Base-by-base conservation (phyloP, 2,329 filamentous ascomycete genomes). In the Trichoderma koningiopsis region DNA sequence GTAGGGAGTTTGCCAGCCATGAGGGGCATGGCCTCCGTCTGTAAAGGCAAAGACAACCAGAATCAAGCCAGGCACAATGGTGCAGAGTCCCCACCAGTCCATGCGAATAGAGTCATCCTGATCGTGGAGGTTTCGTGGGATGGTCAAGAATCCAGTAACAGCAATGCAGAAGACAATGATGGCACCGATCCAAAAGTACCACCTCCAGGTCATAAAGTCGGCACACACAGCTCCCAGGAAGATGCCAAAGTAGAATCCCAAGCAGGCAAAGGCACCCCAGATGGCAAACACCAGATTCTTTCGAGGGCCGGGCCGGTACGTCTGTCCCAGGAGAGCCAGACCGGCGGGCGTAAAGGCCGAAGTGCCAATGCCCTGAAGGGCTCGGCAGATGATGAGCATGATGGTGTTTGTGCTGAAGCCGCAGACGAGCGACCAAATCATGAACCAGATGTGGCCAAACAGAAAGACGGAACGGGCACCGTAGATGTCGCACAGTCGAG, bases 11-110 rank as follows among this genome's bases (percentile, higher is more conserved):
- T 79, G 82, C 91, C 92, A 95, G 1, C 89, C 87, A 3, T 88
- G 76, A 0, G 89, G 86, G 0, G 91, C 91, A 76, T 92, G 88
- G 0, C 89, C 86, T 8, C 89, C 89, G 59, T 93, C 89, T 0
- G 92, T 94, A 63, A 96, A 86, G 0, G 92, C 90, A 74, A 90
- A 95, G 0, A 93, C 89, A 72, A 93, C 83, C 31, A 96, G 83
- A 2, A 91, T 83, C 14, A 94, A 78, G 0, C 90, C 92, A 0
- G 85, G 83, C 0, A 92, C 84, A 19, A 90, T 89, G 16, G 89
- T 85, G 2, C 78, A 75, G 1, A 86, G 80, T 0, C 91, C 91
- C 68, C 83, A 80, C 86, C 89, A 93, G 76, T 94, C 92, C 90
- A 94, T 93, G 37, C 72, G 72, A 8, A 79, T 68, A 1, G 56